Base-by-base conservation (phyloP, 352 stramenopile species). In the Phytopythium aichiense region DNA sequence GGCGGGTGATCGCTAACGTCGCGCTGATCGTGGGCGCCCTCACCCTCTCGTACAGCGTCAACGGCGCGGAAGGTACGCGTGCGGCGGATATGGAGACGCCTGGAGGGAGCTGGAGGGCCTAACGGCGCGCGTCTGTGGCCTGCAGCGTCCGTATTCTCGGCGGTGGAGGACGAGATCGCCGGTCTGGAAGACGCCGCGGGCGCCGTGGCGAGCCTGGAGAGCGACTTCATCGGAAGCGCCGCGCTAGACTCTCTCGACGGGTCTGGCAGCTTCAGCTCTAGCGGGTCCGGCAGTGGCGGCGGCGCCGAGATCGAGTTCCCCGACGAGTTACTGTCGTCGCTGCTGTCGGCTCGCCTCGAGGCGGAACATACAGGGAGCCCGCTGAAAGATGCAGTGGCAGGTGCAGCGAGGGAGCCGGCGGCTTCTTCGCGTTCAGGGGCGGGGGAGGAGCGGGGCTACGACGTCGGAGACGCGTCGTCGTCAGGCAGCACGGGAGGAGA, bases 131-230 rank as follows among this genome's bases (percentile, higher is more conserved):
- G 35, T 40, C 35, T 40, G 35, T 40, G 35, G 35, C 12, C 35
- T 40, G 35, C 35, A 30, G 22, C 53, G 31, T 37, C 22, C n/a
- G 53, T 35, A 22, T 51, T 60, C 23, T 37, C 37, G 20, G 38
- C 37, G 8, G 40, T 60, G 55, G 55, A 60, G 22, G 28, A 51
- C 40, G 55, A 60, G 25, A 43, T 60, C 35, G 35, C 53, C 53
- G 53, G 25, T 11, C 16, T 43, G 35, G 53, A 58, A n/a, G 55
- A 60, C 23, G 40, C 37, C 16, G 23, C 54, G 12, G 23, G 35
- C 15, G 54, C 40, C 40, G 55, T 60, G 23, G 55, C 55, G n/a
- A 52, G 28, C 23, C 38, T 60, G 23, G 55, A 3, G 13, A 42
- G 40, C 38, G 55, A 60, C 28, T 40, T n/a, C 40, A 7, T 40